Percentiles rank a stretch among this genome's conserved stretches.
Evolutionary conservation across 495 filamentous ascomycete species (phyloP).

Genomic region (Aspergillus mulundensis): DNA sequence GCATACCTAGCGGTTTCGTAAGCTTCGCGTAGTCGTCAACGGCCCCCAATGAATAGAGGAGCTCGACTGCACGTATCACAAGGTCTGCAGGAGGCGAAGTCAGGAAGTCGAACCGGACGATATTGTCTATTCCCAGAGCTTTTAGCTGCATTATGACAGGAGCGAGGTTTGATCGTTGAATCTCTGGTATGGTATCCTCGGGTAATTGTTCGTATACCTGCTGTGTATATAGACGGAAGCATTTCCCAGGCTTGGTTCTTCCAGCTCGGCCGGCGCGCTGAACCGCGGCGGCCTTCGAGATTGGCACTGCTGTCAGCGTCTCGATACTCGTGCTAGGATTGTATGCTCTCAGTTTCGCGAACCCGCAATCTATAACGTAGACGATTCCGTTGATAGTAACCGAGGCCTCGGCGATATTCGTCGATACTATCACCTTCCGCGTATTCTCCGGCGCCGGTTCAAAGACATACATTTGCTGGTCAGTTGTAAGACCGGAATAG

Average conservation of each 20-base stretch:
- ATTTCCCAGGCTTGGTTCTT: constrained; percentile 89
- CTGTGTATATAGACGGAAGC: constrained; percentile 90
- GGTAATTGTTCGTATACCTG: constrained; percentile 63
- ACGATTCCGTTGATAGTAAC: constrained; percentile 92
- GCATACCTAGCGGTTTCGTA: constrained; percentile 76
- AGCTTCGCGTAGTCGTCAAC: constrained; percentile 89
- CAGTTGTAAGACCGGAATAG: constrained; percentile 83
- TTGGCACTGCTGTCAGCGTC: constrained; percentile 76
- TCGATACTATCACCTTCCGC: constrained; percentile 88
- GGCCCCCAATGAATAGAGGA: constrained; percentile 85
- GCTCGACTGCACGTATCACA: constrained; percentile 80
- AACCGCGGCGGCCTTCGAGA: constrained; percentile 89
- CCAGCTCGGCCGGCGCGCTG: constrained; percentile 92
- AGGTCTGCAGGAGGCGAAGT: constrained; percentile 86
- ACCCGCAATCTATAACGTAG: constrained; percentile 90
- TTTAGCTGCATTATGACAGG: constrained; percentile 91
- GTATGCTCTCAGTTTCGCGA: constrained; percentile 86
- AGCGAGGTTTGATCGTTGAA: constrained; percentile 89
- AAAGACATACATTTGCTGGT: constrained; percentile 91
- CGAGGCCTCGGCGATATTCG: constrained; percentile 94
- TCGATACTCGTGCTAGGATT: constrained; percentile 88
- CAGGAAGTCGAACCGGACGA: constrained; percentile 84
- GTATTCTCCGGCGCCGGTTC: constrained; percentile 79
- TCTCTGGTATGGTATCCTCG: constrained; percentile 79
- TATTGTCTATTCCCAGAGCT: constrained; percentile 93